Base-by-base conservation (phyloP, 2,329 filamentous ascomycete genomes). In the Paecilomyces dactylethromorphus region DNA sequence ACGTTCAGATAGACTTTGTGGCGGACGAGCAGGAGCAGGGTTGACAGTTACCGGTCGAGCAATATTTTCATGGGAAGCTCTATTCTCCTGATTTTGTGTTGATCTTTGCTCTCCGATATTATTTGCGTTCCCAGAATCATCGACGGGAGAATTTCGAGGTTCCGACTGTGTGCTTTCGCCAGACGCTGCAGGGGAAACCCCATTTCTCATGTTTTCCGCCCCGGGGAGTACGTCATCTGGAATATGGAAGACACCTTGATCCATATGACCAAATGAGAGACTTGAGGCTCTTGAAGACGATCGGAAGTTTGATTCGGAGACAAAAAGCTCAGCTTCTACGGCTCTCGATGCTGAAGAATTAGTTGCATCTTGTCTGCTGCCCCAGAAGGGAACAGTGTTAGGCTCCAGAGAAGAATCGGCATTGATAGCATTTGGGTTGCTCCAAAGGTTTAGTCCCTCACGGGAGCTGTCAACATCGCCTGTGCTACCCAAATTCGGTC, bases 1-100 rank as follows among this genome's bases (percentile, higher is more conserved):
- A 29, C 63, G 67, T 13, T 71, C 68, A 11, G 63, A 31, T 3
- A 71, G 13, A 10, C 58, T 61, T 32, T 65, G 64, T 1, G 66
- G 68, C 26, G 60, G 61, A 15, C 58, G 58, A 22, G 58, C 13
- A 21, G 58, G 33, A 5, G 51, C n/a, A 5, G 51, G 15, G 6
- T 55, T 54, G 8, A 58, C 51, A 51, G 49, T 31, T 35, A 55
- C 53, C 31, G 29, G 51, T 12, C 53, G 54, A 56, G 32, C 45
- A 53, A 18, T 18, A 21, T n/a, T 6, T 5, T 45, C 39, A n/a
- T 7, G 6, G 15, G 35, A 39, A 18, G 8, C n/a, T 45, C n/a
- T 45, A 7, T 45, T 45, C n/a, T n/a, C 15, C 1, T n/a, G 3
- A 18, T 8, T n/a, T 45, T 45, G 15, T 45, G 39, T 29, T 26